Conservation (phyloP, 1,284 basidiomycete species). For the Phlebopus sp. region DNA sequence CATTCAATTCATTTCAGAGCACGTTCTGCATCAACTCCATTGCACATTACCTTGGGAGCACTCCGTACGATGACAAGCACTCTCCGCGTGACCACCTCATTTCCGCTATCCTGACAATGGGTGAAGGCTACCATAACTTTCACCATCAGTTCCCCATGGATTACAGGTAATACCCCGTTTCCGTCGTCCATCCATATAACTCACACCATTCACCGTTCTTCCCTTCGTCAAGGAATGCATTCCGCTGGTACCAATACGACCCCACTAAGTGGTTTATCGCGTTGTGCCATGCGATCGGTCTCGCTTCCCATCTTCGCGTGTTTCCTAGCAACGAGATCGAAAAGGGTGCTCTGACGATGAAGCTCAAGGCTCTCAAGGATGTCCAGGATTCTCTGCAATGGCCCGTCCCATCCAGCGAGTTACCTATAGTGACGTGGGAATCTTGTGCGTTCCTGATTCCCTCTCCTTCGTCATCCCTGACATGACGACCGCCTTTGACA, state of each 20-base stretch:
- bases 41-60: slow-evolving; percentile 83
- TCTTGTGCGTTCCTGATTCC: slow-evolving; percentile 49
- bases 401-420: slow-evolving; percentile 61
- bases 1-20: slow-evolving; percentile 46
- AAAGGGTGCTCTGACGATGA: slow-evolving; percentile 82
- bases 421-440: slow-evolving; percentile 83
- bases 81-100: slow-evolving; percentile 82
- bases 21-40: slow-evolving; percentile 92
- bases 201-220: slow-evolving; percentile 5
- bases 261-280: slow-evolving; percentile 86
- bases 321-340: slow-evolving; percentile 88
- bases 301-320: slow-evolving; percentile 75
- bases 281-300: slow-evolving; percentile 55
- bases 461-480: slow-evolving; percentile 1
- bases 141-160: slow-evolving; percentile 82
- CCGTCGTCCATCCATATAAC: not conserved
- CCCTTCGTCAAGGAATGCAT: slow-evolving; percentile 38
- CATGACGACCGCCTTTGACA: slow-evolving; percentile 26
- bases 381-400: slow-evolving; percentile 67
- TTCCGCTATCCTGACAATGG: slow-evolving; percentile 84
- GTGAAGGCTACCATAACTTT: slow-evolving; percentile 94
- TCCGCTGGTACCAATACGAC: slow-evolving; percentile 71
- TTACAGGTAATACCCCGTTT: slow-evolving; percentile 27
- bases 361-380: slow-evolving; percentile 70
- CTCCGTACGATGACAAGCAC: slow-evolving; percentile 83